phyloP scores from a whole-genome alignment of 2,329 filamentous ascomycete genomes.

The Sphaerulina populicola region DNA sequence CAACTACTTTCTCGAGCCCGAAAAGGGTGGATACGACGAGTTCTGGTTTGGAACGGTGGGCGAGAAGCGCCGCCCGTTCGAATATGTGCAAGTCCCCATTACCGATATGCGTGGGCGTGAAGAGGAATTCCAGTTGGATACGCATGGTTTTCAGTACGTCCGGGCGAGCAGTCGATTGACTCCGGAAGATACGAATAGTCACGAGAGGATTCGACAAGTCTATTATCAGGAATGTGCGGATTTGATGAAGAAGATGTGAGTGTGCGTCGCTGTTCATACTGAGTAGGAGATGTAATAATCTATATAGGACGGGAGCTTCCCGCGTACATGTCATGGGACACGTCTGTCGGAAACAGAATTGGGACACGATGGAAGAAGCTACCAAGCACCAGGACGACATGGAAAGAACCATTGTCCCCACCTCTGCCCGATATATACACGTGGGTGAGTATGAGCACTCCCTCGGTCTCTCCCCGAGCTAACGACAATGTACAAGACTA shows the following conservation, averaged over 20 bases:
- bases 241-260: constrained; percentile 8
- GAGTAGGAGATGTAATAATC: background rate
- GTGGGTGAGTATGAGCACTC: background rate
- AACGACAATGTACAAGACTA: background rate
- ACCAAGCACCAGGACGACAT: constrained; percentile 4
- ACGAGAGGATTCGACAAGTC: constrained; percentile 5
- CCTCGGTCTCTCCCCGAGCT: background rate
- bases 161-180: background rate
- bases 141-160: constrained; percentile 24
- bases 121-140: constrained; percentile 9
- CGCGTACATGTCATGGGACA: constrained; percentile 8
- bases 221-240: constrained; percentile 9
- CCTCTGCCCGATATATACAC: constrained; percentile 7
- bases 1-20: constrained; percentile 14
- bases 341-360: constrained; percentile 6
- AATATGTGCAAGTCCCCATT: constrained; percentile 31
- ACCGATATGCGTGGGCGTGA: constrained; percentile 35
- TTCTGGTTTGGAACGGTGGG: constrained; percentile 10
- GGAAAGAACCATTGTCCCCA: constrained; percentile 1
- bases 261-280: background rate
- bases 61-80: constrained; percentile 12
- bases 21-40: constrained; percentile 8
- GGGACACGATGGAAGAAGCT: constrained; percentile 3
- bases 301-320: constrained; percentile 1
- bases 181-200: background rate